Base-by-base conservation (phyloP, 805 yeast genomes). In the Monosporozyma yasuniensis region DNA sequence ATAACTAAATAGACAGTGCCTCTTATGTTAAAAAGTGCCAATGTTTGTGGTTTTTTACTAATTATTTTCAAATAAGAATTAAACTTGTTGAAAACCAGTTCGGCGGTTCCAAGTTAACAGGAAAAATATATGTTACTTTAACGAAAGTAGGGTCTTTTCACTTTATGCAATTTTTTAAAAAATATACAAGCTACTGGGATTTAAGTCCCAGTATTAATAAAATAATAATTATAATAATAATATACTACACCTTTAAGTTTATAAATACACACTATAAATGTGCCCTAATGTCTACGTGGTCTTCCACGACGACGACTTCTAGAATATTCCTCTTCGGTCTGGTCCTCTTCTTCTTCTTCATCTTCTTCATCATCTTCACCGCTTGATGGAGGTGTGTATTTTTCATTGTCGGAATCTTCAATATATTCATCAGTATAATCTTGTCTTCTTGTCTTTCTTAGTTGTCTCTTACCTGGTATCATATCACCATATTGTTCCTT, bases 401-500 rank as follows among this genome's bases (percentile, higher is more conserved):
- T 32, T 9, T 46, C 48, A 28, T 38, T 25, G 16, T 54, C 60
- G 19, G 54, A 54, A 38, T 52, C 58, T 18, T 53, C 55, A 37
- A 52, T 50, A 41, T 52, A 60, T 10, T 47, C 56, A 23, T 54
- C 61, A 42, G 44, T 50, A 41, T 54, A 52, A 11, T 56, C 57
- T 16, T 51, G 48, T 55, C 56, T 14, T 54, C 50, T 30, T 48
- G 52, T 23, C 54, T 56, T 48, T 63, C 69, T 61, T 46, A 65
- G 45, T 32, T 59, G 57, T 45, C 69, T 56, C 22, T 55, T 59
- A 14, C 63, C 60, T 11, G 62, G 58, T 32, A 56, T 51, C 55
- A 63, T 55, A 39, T 58, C 64, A 16, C 57, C 57, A 68, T 85
- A 87, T 52, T 72, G 76, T 11, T 84, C 80, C 62, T 77, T 77